phyloP scores from a whole-genome alignment of 139 green algal genomes.

The Nannochloris sp. region DNA sequence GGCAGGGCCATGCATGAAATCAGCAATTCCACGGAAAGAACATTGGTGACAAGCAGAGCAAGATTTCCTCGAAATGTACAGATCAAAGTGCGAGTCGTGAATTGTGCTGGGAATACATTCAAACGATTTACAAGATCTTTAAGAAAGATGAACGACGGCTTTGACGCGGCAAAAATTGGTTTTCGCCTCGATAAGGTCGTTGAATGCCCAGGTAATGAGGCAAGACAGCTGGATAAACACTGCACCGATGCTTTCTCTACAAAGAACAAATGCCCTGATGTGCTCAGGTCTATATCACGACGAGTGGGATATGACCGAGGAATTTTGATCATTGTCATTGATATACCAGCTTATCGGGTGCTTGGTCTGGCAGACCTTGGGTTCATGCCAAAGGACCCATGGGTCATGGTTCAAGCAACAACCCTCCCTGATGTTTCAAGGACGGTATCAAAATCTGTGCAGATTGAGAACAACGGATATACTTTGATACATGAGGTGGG shows the following conservation, averaged over 20 bases:
- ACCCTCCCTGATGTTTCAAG: background rate
- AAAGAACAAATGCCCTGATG: constrained; percentile 2
- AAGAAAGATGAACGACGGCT: constrained; percentile 1
- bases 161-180: background rate
- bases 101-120: background rate
- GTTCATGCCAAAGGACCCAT: background rate
- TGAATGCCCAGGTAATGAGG: background rate
- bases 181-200: background rate
- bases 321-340: background rate
- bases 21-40: background rate
- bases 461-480: background rate
- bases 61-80: background rate
- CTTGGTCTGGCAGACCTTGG: background rate
- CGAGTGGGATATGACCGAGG: background rate
- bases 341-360: constrained; percentile 1
- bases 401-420: background rate
- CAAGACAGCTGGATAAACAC: background rate
- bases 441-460: background rate
- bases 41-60: background rate
- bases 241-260: background rate
- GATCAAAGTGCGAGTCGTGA: background rate
- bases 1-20: background rate
- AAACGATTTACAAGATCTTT: background rate
- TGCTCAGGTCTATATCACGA: background rate
- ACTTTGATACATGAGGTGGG: background rate